A percentile compares a stretch with the other conserved stretches of the same genome.
phyloP scores from a whole-genome alignment of 768 basidiomycete species.

The Phylloporus arenicola region DNA sequence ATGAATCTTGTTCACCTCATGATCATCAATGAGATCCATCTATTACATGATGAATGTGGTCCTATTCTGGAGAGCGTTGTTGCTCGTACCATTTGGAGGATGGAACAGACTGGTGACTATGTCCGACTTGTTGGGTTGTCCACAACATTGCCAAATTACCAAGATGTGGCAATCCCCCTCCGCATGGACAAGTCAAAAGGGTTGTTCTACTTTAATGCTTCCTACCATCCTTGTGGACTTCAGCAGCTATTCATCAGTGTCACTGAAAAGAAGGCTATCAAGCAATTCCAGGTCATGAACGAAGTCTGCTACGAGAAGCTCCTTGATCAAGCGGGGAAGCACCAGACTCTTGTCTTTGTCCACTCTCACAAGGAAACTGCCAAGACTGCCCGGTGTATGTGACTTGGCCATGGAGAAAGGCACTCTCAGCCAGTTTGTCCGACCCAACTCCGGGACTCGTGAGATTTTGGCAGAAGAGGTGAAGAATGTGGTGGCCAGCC shows the following conservation, averaged over 20 bases:
- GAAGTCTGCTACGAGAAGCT: slow-evolving; percentile 99
- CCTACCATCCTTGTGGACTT: slow-evolving; percentile 89
- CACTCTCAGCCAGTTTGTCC: slow-evolving; percentile 93
- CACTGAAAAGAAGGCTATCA: slow-evolving; percentile 99
- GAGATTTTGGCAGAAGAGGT: slow-evolving; percentile 87
- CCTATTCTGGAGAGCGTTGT: slow-evolving; percentile 92
- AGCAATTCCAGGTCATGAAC: slow-evolving; percentile 96
- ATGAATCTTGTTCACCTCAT: slow-evolving; percentile 94
- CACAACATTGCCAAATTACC: slow-evolving; percentile 94
- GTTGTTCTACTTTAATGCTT: slow-evolving; percentile 94
- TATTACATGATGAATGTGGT: slow-evolving; percentile 96
- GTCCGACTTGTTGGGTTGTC: slow-evolving; percentile 93
- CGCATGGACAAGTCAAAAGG: slow-evolving; percentile 90
- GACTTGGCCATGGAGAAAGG: slow-evolving; percentile 96
- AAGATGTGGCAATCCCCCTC: slow-evolving; percentile 96
- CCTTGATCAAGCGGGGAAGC: slow-evolving; percentile 84
- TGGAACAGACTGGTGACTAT: slow-evolving; percentile 92
- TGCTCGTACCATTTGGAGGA: slow-evolving; percentile 82
- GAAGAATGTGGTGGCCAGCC: slow-evolving; percentile 72
- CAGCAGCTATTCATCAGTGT: slow-evolving; percentile 97
- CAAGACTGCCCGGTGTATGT: slow-evolving; percentile 92
- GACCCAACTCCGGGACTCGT: slow-evolving; percentile 84
- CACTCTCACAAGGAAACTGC: slow-evolving; percentile 98
- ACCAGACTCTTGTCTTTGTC: slow-evolving; percentile 93
- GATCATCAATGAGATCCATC: slow-evolving; percentile 97